phyloP scores from a whole-genome alignment of 306 rosid genomes.

The Prunus campanulata region DNA sequence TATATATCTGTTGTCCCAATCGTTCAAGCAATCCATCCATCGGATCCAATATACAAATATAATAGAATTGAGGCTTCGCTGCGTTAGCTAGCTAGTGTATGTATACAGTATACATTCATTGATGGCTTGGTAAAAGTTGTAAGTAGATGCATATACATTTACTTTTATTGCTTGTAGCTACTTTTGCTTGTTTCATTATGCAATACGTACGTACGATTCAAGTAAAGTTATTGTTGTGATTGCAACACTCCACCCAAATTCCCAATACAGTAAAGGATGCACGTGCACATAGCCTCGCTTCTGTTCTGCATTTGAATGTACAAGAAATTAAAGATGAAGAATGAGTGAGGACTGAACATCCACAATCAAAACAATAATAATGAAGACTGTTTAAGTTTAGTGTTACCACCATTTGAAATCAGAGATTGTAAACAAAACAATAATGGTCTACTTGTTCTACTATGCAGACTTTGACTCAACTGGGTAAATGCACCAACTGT shows the following conservation, averaged over 20 bases:
- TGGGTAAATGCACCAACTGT: background rate
- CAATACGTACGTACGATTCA: background rate
- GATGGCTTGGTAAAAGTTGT: too few species aligned
- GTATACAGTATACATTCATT: too few species aligned
- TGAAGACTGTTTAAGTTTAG: background rate
- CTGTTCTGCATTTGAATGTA: too few species aligned
- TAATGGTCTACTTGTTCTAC: too few species aligned
- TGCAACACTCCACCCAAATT: background rate
- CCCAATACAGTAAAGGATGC: background rate
- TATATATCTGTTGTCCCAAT: too few species aligned
- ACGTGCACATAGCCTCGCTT: background rate
- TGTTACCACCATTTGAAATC: background rate
- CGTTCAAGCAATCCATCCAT: too few species aligned
- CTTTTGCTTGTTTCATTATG: too few species aligned
- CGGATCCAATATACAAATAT: background rate
- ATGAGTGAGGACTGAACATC: background rate
- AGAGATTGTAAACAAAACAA: too few species aligned
- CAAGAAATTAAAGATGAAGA: background rate
- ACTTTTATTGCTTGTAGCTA: too few species aligned
- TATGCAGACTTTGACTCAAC: background rate
- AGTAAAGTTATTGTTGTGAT: background rate
- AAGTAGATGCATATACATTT: too few species aligned
- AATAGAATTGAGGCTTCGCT: too few species aligned
- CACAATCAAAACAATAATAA: background rate
- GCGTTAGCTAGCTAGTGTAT: too few species aligned